Conservation (phyloP, 805 yeast genomes). For the Saccharomycopsis sp. region DNA sequence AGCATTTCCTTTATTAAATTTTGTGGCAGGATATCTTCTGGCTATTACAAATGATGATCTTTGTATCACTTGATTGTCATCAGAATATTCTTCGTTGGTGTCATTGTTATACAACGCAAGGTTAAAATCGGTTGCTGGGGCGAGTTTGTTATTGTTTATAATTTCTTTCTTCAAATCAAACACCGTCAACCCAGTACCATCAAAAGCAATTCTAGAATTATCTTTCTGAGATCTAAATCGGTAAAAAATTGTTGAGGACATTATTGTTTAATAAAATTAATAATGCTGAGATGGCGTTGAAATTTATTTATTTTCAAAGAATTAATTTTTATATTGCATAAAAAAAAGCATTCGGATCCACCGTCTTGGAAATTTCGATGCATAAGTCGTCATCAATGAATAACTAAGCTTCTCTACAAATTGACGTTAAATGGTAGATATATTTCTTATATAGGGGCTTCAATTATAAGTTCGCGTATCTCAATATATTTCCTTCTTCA, state of each 20-base stretch:
- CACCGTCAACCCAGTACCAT: constrained; percentile 94
- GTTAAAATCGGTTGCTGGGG: constrained; percentile 81
- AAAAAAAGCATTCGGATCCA: too few relatives aligned
- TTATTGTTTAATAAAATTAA: constrained; percentile 25
- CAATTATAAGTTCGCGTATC: too few relatives aligned
- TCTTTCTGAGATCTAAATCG: constrained; percentile 77
- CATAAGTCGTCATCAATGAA: too few relatives aligned
- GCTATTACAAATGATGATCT: constrained; percentile 81
- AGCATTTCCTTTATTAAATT: constrained; percentile 44
- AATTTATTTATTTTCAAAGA: too few relatives aligned
- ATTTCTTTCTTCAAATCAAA: constrained; percentile 92
- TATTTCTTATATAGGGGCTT: too few relatives aligned
- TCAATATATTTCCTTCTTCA: too few relatives aligned
- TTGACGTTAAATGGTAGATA: too few relatives aligned
- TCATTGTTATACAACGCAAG: constrained; percentile 65
- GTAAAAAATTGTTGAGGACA: constrained; percentile 88
- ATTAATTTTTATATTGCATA: too few relatives aligned
- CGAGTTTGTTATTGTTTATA: constrained; percentile 69
- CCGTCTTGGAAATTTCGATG: too few relatives aligned
- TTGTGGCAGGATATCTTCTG: constrained; percentile 64
- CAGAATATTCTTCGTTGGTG: constrained; percentile 66
- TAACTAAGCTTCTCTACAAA: too few relatives aligned
- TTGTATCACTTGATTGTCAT: constrained; percentile 87
- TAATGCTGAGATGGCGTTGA: too few relatives aligned
- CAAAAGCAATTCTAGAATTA: constrained; percentile 75